phyloP scores from a whole-genome alignment of 768 basidiomycete species.

The Russula ochroleuca region DNA sequence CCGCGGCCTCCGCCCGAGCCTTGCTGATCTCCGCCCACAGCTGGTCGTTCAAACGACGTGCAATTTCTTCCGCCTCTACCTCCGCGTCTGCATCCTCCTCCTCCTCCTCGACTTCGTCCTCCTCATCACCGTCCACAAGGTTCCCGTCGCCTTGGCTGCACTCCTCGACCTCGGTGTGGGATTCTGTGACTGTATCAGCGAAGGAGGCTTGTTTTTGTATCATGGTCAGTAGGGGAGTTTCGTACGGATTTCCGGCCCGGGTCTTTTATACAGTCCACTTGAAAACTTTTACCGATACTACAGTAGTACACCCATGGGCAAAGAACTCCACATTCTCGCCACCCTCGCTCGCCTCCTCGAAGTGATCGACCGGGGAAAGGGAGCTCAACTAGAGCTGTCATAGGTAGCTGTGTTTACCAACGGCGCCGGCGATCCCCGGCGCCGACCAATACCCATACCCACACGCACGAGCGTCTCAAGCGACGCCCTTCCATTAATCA shows the following conservation, averaged over 20 bases:
- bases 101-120: constrained; percentile 54
- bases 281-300: too few relatives aligned
- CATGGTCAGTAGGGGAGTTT: background rate
- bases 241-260: background rate
- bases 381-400: background rate
- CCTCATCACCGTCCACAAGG: constrained; percentile 29
- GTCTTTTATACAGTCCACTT: background rate
- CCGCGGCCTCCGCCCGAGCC: constrained; percentile 46
- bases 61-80: constrained; percentile 71
- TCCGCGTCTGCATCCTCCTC: constrained; percentile 51
- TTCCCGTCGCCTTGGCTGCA: constrained; percentile 1
- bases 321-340: background rate
- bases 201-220: background rate
- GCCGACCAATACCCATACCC: constrained; percentile 75
- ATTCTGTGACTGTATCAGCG: background rate
- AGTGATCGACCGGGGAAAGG: background rate
- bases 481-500: constrained; percentile 79
- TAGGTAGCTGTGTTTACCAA: background rate
- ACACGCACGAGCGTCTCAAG: constrained; percentile 87
- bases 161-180: background rate
- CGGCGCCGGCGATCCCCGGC: constrained; percentile 22
- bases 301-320: background rate
- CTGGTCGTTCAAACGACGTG: constrained; percentile 67
- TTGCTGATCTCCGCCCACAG: constrained; percentile 73
- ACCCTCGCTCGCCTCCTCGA: background rate